A percentile compares a stretch with the other conserved stretches of the same genome.
These are phyloP conservation scores for Chlorella sp. DNA, from an alignment of 139 green algal genomes.

Conservation along the genomic window DNA sequence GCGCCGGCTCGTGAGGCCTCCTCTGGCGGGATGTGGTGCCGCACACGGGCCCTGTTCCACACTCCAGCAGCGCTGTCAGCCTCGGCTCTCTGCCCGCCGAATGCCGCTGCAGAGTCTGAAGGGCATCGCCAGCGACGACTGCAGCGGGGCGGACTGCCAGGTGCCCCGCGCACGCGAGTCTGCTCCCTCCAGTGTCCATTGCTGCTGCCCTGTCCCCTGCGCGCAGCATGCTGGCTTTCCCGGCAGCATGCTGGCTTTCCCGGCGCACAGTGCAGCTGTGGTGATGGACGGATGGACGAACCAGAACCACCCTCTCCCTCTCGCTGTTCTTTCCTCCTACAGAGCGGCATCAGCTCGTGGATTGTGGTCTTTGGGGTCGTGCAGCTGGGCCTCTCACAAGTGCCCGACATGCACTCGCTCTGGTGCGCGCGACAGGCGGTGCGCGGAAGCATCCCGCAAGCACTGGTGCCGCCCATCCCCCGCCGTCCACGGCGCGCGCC, in stretches of 20 bases:
- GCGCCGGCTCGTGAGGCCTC: neutral
- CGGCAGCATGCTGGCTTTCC: no score
- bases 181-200: no score
- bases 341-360: conserved; percentile 32
- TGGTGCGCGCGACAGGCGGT: conserved; percentile 32
- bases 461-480: neutral
- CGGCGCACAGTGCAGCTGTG: no score
- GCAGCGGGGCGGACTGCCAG: conserved; percentile 36
- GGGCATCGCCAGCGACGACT: conserved; percentile 23
- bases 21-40: neutral
- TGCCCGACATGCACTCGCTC: conserved; percentile 58
- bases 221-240: no score
- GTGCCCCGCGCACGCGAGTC: no score
- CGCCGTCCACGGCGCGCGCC: no score
- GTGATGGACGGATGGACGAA: no score
- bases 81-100: no score
- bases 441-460: neutral
- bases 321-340: no score
- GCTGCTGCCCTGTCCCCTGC: no score
- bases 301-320: no score
- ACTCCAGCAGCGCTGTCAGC: no score
- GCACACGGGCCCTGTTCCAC: neutral
- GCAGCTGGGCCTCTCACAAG: conserved; percentile 59
- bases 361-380: conserved; percentile 52
- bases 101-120: conserved; percentile 53